These are phyloP conservation scores for Hypoxylon cercidicola DNA, from an alignment of 495 filamentous ascomycete genomes.

Conservation along the genomic window DNA sequence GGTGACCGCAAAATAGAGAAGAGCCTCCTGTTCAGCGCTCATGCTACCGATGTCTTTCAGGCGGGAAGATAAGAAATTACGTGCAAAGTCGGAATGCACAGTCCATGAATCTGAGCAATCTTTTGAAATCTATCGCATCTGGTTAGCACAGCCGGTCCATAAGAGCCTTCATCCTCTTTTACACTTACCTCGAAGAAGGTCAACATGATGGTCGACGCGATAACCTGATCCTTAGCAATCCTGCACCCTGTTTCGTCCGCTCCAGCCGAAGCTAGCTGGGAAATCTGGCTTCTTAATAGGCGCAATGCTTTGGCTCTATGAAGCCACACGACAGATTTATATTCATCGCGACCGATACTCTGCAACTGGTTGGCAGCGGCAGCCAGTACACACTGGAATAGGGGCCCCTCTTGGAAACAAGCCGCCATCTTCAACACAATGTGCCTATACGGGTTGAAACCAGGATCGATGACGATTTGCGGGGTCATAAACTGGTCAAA, in stretches of 20 bases:
- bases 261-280: conserved; percentile 13
- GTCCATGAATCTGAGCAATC: conserved; percentile 38
- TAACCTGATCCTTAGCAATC: conserved; percentile 28
- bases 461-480: conserved; percentile 31
- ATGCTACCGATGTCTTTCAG: conserved; percentile 23
- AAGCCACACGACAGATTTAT: conserved; percentile 27
- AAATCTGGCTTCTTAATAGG: conserved; percentile 21
- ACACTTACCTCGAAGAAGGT: conserved; percentile 34
- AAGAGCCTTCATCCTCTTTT: neutral
- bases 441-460: conserved; percentile 31
- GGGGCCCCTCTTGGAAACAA: conserved; percentile 22
- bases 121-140: conserved; percentile 23
- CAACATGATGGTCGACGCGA: conserved; percentile 38
- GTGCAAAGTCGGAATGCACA: conserved; percentile 33
- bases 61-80: conserved; percentile 24
- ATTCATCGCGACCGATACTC: conserved; percentile 34
- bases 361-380: conserved; percentile 33
- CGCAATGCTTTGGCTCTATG: conserved; percentile 33
- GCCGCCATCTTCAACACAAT: conserved; percentile 31
- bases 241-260: neutral
- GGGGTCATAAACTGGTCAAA: conserved; percentile 27
- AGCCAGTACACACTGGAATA: conserved; percentile 36
- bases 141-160: conserved; percentile 4
- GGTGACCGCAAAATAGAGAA: conserved; percentile 35
- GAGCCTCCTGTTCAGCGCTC: conserved; percentile 28